Evolutionary conservation across 495 filamentous ascomycete genomes (phyloP).

Genomic region (Cenococcum geophilum): DNA sequence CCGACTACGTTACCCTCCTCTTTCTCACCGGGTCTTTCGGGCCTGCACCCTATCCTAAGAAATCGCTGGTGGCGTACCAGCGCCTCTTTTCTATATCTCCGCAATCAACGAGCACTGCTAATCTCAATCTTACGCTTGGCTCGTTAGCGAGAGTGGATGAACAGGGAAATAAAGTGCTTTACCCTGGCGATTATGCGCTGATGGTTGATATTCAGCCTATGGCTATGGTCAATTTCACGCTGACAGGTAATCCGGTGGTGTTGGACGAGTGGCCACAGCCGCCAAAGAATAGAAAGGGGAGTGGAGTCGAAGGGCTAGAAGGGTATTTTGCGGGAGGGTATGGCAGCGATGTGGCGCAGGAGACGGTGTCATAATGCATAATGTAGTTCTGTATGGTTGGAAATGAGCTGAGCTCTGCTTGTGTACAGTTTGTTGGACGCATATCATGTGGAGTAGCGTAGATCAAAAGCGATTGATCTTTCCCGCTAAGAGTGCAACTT

Average conservation of each 20-base stretch:
- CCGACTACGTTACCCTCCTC: constrained; percentile 55
- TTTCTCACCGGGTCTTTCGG: constrained; percentile 53
- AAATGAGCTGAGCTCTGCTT: too few species aligned
- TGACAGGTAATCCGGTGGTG: constrained; percentile 42
- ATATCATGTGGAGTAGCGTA: too few species aligned
- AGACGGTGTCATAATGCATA: too few species aligned
- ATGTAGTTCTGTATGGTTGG: too few species aligned
- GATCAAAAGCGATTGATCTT: too few species aligned
- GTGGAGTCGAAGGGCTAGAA: constrained; percentile 20
- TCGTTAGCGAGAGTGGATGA: constrained; percentile 54
- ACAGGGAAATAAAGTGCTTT: constrained; percentile 54
- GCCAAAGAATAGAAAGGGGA: constrained; percentile 24
- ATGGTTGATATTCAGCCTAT: constrained; percentile 47
- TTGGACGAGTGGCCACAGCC: constrained; percentile 45
- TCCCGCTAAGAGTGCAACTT: too few species aligned
- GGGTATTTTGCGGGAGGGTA: constrained; percentile 21
- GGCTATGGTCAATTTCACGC: constrained; percentile 38
- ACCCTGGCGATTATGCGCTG: constrained; percentile 59
- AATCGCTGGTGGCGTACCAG: constrained; percentile 56
- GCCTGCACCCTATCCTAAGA: constrained; percentile 56
- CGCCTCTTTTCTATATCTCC: constrained; percentile 46
- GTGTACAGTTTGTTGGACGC: too few species aligned
- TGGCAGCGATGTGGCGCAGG: constrained; percentile 13
- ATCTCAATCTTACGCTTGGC: constrained; percentile 51
- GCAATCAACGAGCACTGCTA: constrained; percentile 36